These are phyloP conservation scores for Alternaria sp. DNA, from an alignment of 2,329 filamentous ascomycete species.

Conservation along the genomic window DNA sequence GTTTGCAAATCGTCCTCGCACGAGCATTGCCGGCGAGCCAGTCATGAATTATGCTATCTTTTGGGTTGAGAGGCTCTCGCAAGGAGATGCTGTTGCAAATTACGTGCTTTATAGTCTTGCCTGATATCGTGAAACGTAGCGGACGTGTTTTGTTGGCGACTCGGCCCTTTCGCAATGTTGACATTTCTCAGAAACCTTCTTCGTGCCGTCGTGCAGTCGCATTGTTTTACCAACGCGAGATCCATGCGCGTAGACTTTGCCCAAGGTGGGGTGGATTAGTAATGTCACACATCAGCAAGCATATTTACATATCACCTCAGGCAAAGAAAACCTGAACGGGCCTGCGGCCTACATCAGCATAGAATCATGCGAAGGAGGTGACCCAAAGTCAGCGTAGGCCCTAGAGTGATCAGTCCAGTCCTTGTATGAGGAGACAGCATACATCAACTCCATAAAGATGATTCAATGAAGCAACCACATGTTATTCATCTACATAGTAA, in stretches of 20 bases:
- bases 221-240: background rate
- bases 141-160: too few species aligned
- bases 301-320: too few species aligned
- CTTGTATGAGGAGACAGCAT: too few species aligned
- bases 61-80: background rate
- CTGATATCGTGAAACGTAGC: background rate
- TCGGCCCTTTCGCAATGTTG: background rate
- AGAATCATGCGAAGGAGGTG: too few species aligned
- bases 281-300: too few species aligned
- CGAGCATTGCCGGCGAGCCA: slow-evolving; percentile 2
- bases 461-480: background rate
- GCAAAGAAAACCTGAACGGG: too few species aligned
- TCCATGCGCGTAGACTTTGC: background rate
- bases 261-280: background rate
- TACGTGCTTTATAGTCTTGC: background rate
- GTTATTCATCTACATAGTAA: background rate
- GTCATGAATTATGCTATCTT: background rate
- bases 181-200: background rate
- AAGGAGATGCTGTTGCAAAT: background rate
- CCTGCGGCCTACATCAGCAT: too few species aligned
- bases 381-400: background rate
- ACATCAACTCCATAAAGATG: too few species aligned
- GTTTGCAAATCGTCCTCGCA: slow-evolving; percentile 8
- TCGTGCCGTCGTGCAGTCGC: background rate
- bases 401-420: too few species aligned